A percentile compares a stretch with the other conserved stretches of the same genome.
Conservation (phyloP, 2,329 filamentous ascomycete species). For the Cladosporium sp. region DNA sequence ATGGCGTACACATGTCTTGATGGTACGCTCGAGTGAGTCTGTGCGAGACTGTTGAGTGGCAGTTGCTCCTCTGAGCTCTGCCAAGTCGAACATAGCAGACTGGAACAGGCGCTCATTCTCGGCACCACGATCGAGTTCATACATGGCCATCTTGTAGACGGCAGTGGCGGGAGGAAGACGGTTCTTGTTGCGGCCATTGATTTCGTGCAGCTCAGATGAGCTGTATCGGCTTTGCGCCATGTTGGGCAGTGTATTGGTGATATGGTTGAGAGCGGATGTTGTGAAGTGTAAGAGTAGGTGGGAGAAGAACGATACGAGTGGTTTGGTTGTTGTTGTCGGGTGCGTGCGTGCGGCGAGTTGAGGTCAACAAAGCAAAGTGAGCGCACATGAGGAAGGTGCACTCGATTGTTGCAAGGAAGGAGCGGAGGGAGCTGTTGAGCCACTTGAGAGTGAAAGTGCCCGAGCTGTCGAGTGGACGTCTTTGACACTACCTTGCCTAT, state of each 20-base stretch:
- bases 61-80: slow-evolving; percentile 12
- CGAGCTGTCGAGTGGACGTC: too few species aligned
- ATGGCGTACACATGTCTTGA: slow-evolving; percentile 1
- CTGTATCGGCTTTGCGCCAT: not conserved
- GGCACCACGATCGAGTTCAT: slow-evolving; percentile 25
- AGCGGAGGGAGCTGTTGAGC: not conserved
- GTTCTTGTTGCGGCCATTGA: slow-evolving; percentile 18
- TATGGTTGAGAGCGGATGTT: too few species aligned
- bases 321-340: not conserved
- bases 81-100: slow-evolving; percentile 21
- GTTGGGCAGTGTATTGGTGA: not conserved
- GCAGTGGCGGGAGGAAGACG: slow-evolving; percentile 24
- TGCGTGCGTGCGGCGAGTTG: not conserved
- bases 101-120: slow-evolving; percentile 27
- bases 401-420: not conserved
- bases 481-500: too few species aligned
- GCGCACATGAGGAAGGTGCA: not conserved
- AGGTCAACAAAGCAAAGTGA: not conserved
- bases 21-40: not conserved
- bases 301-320: not conserved
- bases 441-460: not conserved
- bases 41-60: not conserved
- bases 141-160: slow-evolving; percentile 26
- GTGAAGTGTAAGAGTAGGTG: too few species aligned
- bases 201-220: slow-evolving; percentile 9